Conservation (phyloP, 2,329 filamentous ascomycete genomes). For the Aspergillus candidus region DNA sequence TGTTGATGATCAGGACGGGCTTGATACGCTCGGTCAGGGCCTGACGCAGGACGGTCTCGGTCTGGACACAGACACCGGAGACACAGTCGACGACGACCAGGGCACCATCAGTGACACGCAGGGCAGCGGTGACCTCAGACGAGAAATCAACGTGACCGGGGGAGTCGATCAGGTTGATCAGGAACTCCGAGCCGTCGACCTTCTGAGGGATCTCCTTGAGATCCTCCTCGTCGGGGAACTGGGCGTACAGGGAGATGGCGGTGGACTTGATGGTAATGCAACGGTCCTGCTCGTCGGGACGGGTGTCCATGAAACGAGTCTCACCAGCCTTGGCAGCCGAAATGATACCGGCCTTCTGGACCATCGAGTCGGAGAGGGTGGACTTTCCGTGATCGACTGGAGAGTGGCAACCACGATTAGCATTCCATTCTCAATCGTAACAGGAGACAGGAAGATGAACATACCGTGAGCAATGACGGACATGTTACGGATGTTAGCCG, state of each 20-base stretch:
- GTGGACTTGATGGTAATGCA: slow-evolving; percentile 99
- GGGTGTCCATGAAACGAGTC: slow-evolving; percentile 92
- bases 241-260: slow-evolving; percentile 95
- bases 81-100: slow-evolving; percentile 99
- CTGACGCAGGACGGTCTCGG: slow-evolving; percentile 98
- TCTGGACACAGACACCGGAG: slow-evolving; percentile 99
- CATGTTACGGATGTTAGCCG: slow-evolving; percentile 79
- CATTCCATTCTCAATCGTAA: background rate
- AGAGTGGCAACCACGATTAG: slow-evolving; percentile 6
- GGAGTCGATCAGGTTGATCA: slow-evolving; percentile 99
- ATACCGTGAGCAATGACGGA: slow-evolving; percentile 97
- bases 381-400: slow-evolving; percentile 98
- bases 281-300: slow-evolving; percentile 97
- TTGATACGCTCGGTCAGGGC: slow-evolving; percentile 99
- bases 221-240: slow-evolving; percentile 74
- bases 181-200: slow-evolving; percentile 89
- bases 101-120: slow-evolving; percentile 99
- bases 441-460: slow-evolving; percentile 19
- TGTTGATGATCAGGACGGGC: slow-evolving; percentile 99
- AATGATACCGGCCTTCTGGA: slow-evolving; percentile 99
- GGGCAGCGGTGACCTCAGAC: slow-evolving; percentile 96
- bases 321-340: slow-evolving; percentile 96
- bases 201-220: slow-evolving; percentile 89
- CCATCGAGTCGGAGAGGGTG: slow-evolving; percentile 97
- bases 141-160: slow-evolving; percentile 99